Evolutionary conservation across 768 basidiomycete species (phyloP), one percentile per base, ranked within the genome.

Genomic region (Podaxis sp.): DNA sequence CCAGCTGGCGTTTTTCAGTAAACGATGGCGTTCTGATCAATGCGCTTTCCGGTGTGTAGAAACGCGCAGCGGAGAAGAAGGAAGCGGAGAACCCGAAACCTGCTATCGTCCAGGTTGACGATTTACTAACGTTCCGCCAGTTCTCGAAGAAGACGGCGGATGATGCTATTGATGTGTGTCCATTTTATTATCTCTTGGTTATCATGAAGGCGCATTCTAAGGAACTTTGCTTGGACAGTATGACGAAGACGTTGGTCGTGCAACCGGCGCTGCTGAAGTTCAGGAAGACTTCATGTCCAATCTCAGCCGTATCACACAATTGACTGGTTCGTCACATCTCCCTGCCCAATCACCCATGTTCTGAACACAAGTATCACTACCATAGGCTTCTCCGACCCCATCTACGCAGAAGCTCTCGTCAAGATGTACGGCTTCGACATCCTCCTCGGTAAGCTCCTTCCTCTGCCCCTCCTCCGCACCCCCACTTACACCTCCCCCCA

Each of bases 391-490:
- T 97, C 96, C 28, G 97, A 99, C 73, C 94, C 96, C 11, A 94
- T 99, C 65, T 99, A 99, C 69, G 96, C 96, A 7, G 97, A 99
- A 73, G 96, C 96, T 2, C 94, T 93, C 70, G 96, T 99, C 67
- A 96, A 95, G 74, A 93, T 99, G 76, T 93, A 98, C 67, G 95
- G 95, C 42, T 99, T 99, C 73, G 96, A 99, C 73, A 97, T 99
- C 70, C 76, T 94, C 46, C 85, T 99, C 2, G 94, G 93, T 93
- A 59, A 26, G 80, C 71, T 55, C 42, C n/a, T 9, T 26, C 28
- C 24, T 39, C 36, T 44, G 52, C 49, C 33, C 4, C 9, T 19
- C 33, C 24, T 40, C 36, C 11, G 49, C 52, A 40, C 44, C 42
- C 57, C 22, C 42, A 60, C 52, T 57, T n/a, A 58, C 48, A 26